A percentile compares a stretch with the other conserved stretches of the same genome.
Evolutionary conservation across 2,329 filamentous ascomycete species (phyloP).

Genomic region (Aureobasidium lini): DNA sequence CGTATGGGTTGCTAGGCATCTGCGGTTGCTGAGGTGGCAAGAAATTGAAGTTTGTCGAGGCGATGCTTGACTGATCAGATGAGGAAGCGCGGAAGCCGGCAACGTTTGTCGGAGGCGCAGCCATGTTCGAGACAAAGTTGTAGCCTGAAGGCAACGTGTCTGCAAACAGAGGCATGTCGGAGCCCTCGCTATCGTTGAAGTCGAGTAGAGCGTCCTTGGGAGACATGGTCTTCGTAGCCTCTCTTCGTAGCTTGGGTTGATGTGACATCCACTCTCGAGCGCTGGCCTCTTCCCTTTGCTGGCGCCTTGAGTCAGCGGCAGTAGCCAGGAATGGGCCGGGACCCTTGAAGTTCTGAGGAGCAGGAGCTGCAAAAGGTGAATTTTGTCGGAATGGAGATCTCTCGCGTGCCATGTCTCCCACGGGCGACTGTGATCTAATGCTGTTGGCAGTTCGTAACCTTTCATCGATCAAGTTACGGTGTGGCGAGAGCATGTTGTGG

Average conservation of each 20-base stretch:
- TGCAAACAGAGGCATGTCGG: conserved; percentile 41
- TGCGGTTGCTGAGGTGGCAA: conserved; percentile 20
- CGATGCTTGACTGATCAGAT: conserved; percentile 21
- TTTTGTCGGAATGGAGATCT: conserved; percentile 75
- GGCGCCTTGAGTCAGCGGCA: conserved; percentile 54
- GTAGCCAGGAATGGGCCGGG: conserved; percentile 41
- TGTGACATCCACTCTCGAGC: conserved; percentile 33
- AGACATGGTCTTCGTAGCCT: conserved; percentile 72
- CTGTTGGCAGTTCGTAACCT: conserved; percentile 72
- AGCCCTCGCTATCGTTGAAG: conserved; percentile 60
- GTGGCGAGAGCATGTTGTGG: conserved; percentile 46
- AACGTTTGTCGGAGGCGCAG: conserved; percentile 13
- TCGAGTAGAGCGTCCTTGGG: conserved; percentile 88
- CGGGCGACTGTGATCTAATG: conserved; percentile 53
- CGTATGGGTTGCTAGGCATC: conserved; percentile 25
- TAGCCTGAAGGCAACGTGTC: conserved; percentile 34
- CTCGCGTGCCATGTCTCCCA: conserved; percentile 49
- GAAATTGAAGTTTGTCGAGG: conserved; percentile 30
- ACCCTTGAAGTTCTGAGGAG: conserved; percentile 30
- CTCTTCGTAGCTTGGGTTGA: conserved; percentile 24
- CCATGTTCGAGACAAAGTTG: conserved; percentile 33
- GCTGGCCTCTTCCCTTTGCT: conserved; percentile 54
- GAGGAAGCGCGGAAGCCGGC: conserved; percentile 15
- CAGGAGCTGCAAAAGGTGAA: conserved; percentile 42
- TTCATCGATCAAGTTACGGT: conserved; percentile 61